Percentiles rank a stretch among this genome's conserved stretches.
Conservation (phyloP, 148 eudicot genomes). For the Amaranthus hypochondriacus region DNA sequence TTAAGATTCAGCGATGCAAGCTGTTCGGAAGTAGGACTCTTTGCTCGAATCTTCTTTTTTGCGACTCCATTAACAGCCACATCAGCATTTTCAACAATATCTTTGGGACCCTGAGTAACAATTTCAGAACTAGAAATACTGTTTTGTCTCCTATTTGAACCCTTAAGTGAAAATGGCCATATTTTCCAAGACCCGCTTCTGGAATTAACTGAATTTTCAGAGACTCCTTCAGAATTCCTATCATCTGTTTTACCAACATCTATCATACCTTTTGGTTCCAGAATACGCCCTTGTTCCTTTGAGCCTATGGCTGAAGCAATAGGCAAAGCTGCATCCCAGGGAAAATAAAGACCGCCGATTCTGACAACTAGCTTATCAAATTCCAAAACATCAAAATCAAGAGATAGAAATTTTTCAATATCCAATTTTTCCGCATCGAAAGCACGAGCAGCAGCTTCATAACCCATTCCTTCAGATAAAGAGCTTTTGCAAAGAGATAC, state of each 20-base stretch:
- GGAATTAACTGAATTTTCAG: conserved; percentile 35
- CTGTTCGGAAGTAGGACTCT: conserved; percentile 79
- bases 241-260: conserved; percentile 34
- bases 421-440: conserved; percentile 40
- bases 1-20: conserved; percentile 74
- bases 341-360: conserved; percentile 49
- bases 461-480: conserved; percentile 44
- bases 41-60: conserved; percentile 43
- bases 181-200: conserved; percentile 49
- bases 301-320: conserved; percentile 38
- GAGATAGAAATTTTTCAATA: conserved; percentile 28
- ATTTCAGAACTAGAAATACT: conserved; percentile 27
- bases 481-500: conserved; percentile 42
- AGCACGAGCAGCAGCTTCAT: conserved; percentile 44
- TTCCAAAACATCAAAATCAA: conserved; percentile 27
- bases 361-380: conserved; percentile 38
- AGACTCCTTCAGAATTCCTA: conserved; percentile 28
- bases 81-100: conserved; percentile 22
- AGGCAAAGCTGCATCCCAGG: conserved; percentile 42
- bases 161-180: conserved; percentile 67
- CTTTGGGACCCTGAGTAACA: conserved; percentile 19
- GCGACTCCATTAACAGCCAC: conserved; percentile 26
- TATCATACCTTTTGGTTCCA: conserved; percentile 44
- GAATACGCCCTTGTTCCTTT: conserved; percentile 21
- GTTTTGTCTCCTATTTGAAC: conserved; percentile 38